Evolutionary conservation across 176 grass and related monocot species (phyloP).

Genomic region (Secale cereale): DNA sequence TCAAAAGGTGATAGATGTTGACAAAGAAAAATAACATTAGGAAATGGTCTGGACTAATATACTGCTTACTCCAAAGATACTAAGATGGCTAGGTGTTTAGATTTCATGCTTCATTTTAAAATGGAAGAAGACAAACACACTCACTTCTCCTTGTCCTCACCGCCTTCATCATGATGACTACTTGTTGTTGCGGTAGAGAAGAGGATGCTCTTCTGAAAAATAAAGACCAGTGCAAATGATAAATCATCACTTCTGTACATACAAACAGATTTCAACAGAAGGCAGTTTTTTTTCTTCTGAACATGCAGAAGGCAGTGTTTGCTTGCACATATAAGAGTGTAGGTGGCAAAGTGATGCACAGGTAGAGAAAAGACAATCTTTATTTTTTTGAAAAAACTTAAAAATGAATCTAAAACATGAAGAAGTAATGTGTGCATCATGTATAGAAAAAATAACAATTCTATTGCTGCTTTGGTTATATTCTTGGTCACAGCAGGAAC

Average conservation of each 20-base stretch:
- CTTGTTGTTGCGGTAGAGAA: constrained; percentile 44
- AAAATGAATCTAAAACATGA: not conserved
- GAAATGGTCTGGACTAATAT: not conserved
- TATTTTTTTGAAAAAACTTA: not conserved
- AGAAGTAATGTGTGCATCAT: not conserved
- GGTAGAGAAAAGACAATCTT: not conserved
- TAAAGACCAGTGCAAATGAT: not conserved
- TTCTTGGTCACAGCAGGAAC: not conserved
- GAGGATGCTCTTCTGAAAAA: constrained; percentile 38
- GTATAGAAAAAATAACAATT: not conserved
- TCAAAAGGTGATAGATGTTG: not conserved
- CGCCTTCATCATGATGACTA: constrained; percentile 10
- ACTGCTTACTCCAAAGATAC: not conserved
- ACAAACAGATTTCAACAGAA: not conserved
- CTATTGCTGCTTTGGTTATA: not conserved
- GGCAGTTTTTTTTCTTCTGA: not conserved
- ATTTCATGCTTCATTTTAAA: not conserved
- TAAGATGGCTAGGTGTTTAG: not conserved
- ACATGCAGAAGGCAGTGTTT: too few relatives aligned
- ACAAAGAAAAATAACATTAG: not conserved
- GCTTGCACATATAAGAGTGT: not conserved
- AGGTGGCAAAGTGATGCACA: not conserved
- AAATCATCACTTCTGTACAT: not conserved
- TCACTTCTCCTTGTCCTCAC: constrained; percentile 48
- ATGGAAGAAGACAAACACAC: not conserved